phyloP scores from a whole-genome alignment of 331 rosid genomes.

The Erythrophleum ivorense region DNA sequence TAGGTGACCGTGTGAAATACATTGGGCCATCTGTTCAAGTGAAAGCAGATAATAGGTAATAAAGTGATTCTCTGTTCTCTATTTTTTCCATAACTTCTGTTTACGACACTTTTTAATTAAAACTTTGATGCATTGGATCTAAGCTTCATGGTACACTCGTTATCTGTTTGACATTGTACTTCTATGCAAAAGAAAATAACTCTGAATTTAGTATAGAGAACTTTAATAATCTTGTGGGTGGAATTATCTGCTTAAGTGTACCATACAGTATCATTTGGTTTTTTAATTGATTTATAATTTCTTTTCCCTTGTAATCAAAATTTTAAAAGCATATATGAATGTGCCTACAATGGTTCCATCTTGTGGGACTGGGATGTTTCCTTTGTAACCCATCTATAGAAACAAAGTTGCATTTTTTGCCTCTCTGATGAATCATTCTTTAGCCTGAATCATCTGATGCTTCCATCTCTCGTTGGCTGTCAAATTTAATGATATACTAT shows the following conservation, averaged over 20 bases:
- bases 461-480: not conserved
- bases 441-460: not conserved
- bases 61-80: conserved; percentile 25
- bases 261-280: not conserved
- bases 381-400: conserved; percentile 10
- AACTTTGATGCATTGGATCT: not conserved
- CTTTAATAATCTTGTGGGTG: not conserved
- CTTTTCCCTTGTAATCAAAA: not conserved
- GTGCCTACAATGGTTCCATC: not conserved
- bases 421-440: conserved; percentile 17
- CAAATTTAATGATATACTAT: not conserved
- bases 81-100: conserved; percentile 14
- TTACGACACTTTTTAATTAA: not conserved
- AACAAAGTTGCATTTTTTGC: conserved; percentile 2
- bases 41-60: conserved; percentile 78
- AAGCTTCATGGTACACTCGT: not conserved
- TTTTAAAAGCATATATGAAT: not conserved
- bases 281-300: not conserved
- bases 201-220: not conserved
- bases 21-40: conserved; percentile 64
- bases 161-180: not conserved
- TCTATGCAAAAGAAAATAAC: not conserved
- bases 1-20: conserved; percentile 96
- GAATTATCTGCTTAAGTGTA: not conserved
- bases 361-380: conserved; percentile 12